These are phyloP conservation scores for Sordaria brevicollis DNA, from an alignment of 495 filamentous ascomycete species.

Conservation along the genomic window DNA sequence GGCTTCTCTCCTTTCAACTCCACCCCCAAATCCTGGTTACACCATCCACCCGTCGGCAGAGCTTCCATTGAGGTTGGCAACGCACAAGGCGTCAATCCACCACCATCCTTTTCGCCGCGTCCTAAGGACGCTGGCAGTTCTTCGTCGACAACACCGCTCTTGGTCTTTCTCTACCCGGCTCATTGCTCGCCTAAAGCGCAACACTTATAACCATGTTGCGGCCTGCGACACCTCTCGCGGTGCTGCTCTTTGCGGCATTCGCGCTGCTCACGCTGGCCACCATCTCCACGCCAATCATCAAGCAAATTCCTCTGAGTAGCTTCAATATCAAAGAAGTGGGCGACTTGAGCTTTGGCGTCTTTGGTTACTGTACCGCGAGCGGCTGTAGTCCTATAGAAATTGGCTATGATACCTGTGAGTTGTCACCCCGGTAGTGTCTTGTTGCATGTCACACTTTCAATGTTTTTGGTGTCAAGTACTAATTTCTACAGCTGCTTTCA, in stretches of 20 bases:
- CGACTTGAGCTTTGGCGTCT: constrained; percentile 79
- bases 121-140: constrained; percentile 20
- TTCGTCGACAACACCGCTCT: constrained; percentile 1
- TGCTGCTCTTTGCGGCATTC: constrained; percentile 81
- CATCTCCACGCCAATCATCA: constrained; percentile 86
- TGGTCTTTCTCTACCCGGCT: background rate
- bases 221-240: constrained; percentile 83
- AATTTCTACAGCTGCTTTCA: background rate
- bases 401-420: constrained; percentile 80
- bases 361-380: constrained; percentile 67
- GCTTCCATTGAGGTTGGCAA: background rate
- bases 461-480: background rate
- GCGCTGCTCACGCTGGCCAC: constrained; percentile 76
- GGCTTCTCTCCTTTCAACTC: background rate
- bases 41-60: background rate
- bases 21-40: background rate
- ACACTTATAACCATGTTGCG: constrained; percentile 48
- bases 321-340: constrained; percentile 30
- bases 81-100: background rate
- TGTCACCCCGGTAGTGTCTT: background rate
- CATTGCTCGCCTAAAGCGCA: background rate
- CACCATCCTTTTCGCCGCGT: constrained; percentile 13
- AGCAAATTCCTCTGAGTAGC: constrained; percentile 68
- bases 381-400: constrained; percentile 64
- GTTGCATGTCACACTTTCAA: background rate